Base-by-base conservation (phyloP, 2,329 filamentous ascomycete species). In the Fusarium ramigenum region DNA sequence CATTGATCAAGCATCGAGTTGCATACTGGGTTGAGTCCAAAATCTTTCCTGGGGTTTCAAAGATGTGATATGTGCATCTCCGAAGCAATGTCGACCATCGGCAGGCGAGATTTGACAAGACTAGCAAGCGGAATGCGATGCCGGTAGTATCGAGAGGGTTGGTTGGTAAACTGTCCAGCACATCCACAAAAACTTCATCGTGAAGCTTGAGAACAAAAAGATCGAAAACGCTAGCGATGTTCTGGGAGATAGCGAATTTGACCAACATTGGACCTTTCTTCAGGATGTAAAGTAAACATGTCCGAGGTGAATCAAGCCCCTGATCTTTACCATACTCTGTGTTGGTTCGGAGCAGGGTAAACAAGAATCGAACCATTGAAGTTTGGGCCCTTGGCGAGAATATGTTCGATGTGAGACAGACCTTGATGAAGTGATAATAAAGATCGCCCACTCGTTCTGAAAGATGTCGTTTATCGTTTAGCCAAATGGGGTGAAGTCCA, bases 1-100 rank as follows among this genome's bases (percentile, higher is more conserved):
- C 90, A 18, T 88, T 85, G 9, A 82, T 80, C 47, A 98, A 85
- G 75, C 94, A 97, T 58, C 88, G 88, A 62, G 88, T 89, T 2
- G 96, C 95, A 82, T 98, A 93, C 25, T 86, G 84, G 25, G 87
- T 85, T 11, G 93, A 92, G 16, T 84, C 82, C 7, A 87, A 83
- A 19, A 97, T 89, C 63, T 91, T 90, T 4, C 93, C 94, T 4
- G 95, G 93, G 0, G 93, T 94, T 80, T 98, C 96, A 76, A 98
- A 97, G 28, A 98, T 95, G 80, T 96, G 93, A 80, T 98, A 99
- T 23, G 97, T 93, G 73, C 94, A 95, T 72, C 93, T 91, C 58
- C 95, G 92, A 47, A 98, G 87, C 25, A 98, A 86, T 1, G 95
- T 97, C 66, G 94, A 91, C 93, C 96, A 98, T 57, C 86, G 84